Conservation (phyloP, 495 filamentous ascomycete genomes). For the Penicillium longicatenatum region DNA sequence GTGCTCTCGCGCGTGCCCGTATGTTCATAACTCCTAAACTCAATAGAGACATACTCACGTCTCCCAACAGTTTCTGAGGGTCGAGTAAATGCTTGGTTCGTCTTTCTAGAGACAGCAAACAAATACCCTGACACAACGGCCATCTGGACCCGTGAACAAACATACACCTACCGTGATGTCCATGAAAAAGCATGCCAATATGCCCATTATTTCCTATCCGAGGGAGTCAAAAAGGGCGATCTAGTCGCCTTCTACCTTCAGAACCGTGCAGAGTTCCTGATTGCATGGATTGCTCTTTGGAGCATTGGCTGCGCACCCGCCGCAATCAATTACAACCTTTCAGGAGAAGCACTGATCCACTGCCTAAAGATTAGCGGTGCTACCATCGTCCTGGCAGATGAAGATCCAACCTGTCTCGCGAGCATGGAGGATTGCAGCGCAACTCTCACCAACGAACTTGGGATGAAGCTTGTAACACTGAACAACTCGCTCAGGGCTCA, state of each 20-base stretch:
- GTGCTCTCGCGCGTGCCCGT: slow-evolving; percentile 39
- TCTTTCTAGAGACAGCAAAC: slow-evolving; percentile 59
- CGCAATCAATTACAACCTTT: slow-evolving; percentile 73
- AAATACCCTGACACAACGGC: slow-evolving; percentile 50
- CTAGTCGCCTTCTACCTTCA: slow-evolving; percentile 69
- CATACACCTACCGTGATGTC: slow-evolving; percentile 64
- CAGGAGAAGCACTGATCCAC: slow-evolving; percentile 66
- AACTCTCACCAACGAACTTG: slow-evolving; percentile 51
- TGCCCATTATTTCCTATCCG: slow-evolving; percentile 61
- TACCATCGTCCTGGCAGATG: slow-evolving; percentile 66
- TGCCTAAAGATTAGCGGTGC: slow-evolving; percentile 63
- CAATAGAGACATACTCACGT: background rate
- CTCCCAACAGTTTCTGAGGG: slow-evolving; percentile 46
- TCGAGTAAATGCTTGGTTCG: slow-evolving; percentile 62
- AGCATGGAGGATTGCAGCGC: slow-evolving; percentile 56
- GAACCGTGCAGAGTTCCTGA: slow-evolving; percentile 69
- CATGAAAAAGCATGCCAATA: slow-evolving; percentile 60
- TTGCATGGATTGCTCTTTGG: slow-evolving; percentile 62
- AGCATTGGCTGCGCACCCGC: slow-evolving; percentile 68
- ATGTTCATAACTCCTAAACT: slow-evolving; percentile 12
- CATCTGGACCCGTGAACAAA: slow-evolving; percentile 67
- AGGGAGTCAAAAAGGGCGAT: slow-evolving; percentile 64
- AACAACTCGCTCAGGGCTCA: slow-evolving; percentile 45
- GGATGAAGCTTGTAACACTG: slow-evolving; percentile 56
- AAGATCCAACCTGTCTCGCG: slow-evolving; percentile 52